Percentiles rank a stretch among this genome's conserved stretches.
Evolutionary conservation across 1,284 basidiomycete species (phyloP).

Genomic region (Leccinum huronense): DNA sequence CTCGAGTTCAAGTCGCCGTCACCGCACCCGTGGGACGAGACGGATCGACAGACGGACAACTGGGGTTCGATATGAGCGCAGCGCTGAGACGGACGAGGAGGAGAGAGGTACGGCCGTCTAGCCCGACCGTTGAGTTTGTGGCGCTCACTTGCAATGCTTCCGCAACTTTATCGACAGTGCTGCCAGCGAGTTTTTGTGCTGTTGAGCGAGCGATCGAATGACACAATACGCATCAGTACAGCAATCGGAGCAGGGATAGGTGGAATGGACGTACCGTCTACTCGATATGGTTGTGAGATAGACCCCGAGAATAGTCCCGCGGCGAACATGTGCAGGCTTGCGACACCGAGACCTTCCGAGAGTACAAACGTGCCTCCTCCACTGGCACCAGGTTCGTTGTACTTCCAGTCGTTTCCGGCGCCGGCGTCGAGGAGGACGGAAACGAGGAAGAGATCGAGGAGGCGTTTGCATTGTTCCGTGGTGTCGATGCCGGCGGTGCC

Average conservation of each 20-base stretch:
- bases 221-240: conserved; percentile 1
- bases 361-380: conserved; percentile 60
- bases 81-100: conserved; percentile 64
- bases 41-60: conserved; percentile 47
- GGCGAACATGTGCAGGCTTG: conserved; percentile 87
- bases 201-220: conserved; percentile 16
- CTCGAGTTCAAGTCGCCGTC: conserved; percentile 43
- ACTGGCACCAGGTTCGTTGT: conserved; percentile 56
- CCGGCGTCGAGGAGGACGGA: conserved; percentile 94
- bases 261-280: conserved; percentile 59
- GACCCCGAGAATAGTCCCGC: conserved; percentile 80
- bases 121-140: conserved; percentile 85
- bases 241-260: not conserved
- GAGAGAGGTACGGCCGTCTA: conserved; percentile 82
- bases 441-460: conserved; percentile 92
- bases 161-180: conserved; percentile 64
- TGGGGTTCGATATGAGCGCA: conserved; percentile 62
- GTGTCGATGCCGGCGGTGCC: conserved; percentile 45
- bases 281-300: conserved; percentile 60
- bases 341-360: conserved; percentile 91
- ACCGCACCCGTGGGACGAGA: conserved; percentile 60
- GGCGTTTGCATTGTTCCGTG: conserved; percentile 67
- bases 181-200: conserved; percentile 71
- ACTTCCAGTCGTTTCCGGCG: conserved; percentile 83
- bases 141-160: conserved; percentile 79